Evolutionary conservation across 257 asterid species (phyloP), one percentile per base, ranked within the genome.

Genomic region (Scutellaria barbata): DNA sequence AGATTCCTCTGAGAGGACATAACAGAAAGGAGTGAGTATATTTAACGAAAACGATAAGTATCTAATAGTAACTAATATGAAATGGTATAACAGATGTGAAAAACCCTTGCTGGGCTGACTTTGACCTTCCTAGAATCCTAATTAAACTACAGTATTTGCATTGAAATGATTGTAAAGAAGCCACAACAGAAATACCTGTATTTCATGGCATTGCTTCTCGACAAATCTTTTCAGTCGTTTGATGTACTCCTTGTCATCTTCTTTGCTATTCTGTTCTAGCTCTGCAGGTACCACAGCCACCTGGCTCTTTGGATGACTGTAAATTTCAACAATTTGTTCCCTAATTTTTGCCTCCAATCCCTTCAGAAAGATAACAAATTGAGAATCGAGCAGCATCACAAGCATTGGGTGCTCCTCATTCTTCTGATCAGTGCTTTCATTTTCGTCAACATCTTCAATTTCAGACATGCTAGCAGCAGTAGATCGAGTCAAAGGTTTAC

Each of bases 161-260:
- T 12, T 2, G 52, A 10, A 5, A 8, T 10, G 18, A 22, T 33
- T n/a, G 20, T 16, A 48, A 46, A 54, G 40, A 69, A 76, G 47
- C 69, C 33, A 67, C 6, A 51, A 55, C 16, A 22, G 74, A 69
- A 53, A 46, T 91, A 91, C 99, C 98, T 94, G 97, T 76, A 94
- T 94, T 86, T 94, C 99, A 72, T 75, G 79, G 80, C 98, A 94
- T 71, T 94, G 99, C 81, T 86, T 89, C 92, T 91, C 95, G 70
- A 89, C 84, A 79, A 91, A 91, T 45, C 54, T 39, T 68, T 79
- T 91, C 64, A 94, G 75, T 71, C 96, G 90, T 74, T 80, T 82
- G 84, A 91, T 85, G 71, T 89, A 94, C 75, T 94, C 96, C 47
- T 77, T 76, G 60, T 91, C 87, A 55, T 77, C 83, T 77, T 91